Evolutionary conservation across 176 grass and related monocot genomes (phyloP), one percentile per base, ranked within the genome.

Genomic region (Hyparrhenia diplandra): DNA sequence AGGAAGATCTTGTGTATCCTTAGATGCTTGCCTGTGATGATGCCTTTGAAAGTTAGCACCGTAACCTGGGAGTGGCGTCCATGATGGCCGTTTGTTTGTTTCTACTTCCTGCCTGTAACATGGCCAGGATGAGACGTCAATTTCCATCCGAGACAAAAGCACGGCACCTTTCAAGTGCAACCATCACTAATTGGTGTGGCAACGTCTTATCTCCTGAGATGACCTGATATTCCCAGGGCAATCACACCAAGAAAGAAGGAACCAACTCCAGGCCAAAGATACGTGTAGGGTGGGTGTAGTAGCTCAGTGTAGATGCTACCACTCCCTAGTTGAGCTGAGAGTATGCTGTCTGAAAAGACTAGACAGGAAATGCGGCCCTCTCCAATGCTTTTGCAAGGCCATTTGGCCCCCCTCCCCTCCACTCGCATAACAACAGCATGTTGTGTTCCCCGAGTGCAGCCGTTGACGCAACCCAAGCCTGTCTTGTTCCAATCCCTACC

Each of bases 331-430:
- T 25, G 70, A 63, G 63, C 52, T 21, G 45, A 51, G 64, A 59
- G 82, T 57, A 71, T 85, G 71, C 20, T 66, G 87, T 64, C 20
- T 59, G 83, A 85, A 85, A 85, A 86, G 88, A 83, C 88, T 60
- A 69, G 73, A 83, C 88, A 30, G n/a, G 77, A 85, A 68, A 68
- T 34, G 74, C 49, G 69, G 60, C 84, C 79, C 84, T 25, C 83
- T 86, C 74, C 84, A 76, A 42, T 75, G 74, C 88, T 90, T 90
- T 63, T 29, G 59, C 59, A 60, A 4, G 73, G 83, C 34, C 58
- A 47, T 64, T 27, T 8, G 7, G 23, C 77, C 64, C 32, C 83
- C 77, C 58, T 31, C 36, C 37, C 6, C n/a, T 11, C 55, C 67
- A 86, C 78, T 37, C 45, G 13, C 80, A 78, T 27, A 46, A 29